A percentile compares a stretch with the other conserved stretches of the same genome.
These are phyloP conservation scores for Wickerhamiella dianesei DNA, from an alignment of 805 yeast genomes.

Conservation along the genomic window DNA sequence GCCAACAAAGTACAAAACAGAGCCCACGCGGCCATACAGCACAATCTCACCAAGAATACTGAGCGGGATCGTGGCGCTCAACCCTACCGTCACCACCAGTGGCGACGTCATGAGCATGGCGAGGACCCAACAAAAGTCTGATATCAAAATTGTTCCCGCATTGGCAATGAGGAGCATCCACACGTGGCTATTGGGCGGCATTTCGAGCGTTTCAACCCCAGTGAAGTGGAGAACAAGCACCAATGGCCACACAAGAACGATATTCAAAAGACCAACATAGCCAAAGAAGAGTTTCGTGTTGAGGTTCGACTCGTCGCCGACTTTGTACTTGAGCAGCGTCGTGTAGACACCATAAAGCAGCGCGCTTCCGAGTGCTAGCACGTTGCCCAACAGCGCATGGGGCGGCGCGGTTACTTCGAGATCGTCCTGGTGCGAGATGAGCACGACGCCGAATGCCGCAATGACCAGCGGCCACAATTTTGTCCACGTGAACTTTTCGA, in stretches of 20 bases:
- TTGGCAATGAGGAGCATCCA: constrained; percentile 46
- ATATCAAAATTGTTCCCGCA: constrained; percentile 64
- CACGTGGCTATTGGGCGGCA: constrained; percentile 46
- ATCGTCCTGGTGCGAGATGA: constrained; percentile 49
- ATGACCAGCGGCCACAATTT: constrained; percentile 60
- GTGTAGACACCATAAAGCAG: constrained; percentile 86
- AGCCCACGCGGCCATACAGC: constrained; percentile 49
- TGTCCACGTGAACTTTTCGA: constrained; percentile 51
- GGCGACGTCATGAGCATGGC: constrained; percentile 92
- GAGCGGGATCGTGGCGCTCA: constrained; percentile 84
- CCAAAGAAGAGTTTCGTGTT: constrained; percentile 88
- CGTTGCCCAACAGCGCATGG: constrained; percentile 48
- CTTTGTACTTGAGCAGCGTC: constrained; percentile 60
- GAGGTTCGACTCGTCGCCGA: constrained; percentile 58
- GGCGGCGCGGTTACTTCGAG: constrained; percentile 18
- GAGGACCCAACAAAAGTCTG: constrained; percentile 92
- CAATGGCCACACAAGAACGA: constrained; percentile 70
- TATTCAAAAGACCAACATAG: constrained; percentile 77
- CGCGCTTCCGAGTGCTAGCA: constrained; percentile 73
- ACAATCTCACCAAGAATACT: constrained; percentile 86
- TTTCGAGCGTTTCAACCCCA: constrained; percentile 56
- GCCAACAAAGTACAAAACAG: constrained; percentile 57
- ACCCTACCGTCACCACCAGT: constrained; percentile 86
- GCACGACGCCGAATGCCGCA: constrained; percentile 63
- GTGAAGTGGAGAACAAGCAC: constrained; percentile 47